Evolutionary conservation across 2,329 filamentous ascomycete species (phyloP).

Genomic region (Dryadomyces quercivorus): DNA sequence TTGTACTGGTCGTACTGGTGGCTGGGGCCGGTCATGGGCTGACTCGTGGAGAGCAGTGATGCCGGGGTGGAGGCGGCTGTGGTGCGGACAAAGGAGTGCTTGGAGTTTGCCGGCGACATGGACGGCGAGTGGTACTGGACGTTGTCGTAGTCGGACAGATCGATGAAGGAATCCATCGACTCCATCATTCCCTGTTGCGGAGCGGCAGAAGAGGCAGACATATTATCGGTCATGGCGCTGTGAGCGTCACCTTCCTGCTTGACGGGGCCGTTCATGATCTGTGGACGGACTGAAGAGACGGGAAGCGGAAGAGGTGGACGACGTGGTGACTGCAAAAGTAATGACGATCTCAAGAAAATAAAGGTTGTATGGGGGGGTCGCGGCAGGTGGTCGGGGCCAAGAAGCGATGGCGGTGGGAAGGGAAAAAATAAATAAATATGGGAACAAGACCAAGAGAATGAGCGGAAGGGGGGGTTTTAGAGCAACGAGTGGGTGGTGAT

Average conservation of each 20-base stretch:
- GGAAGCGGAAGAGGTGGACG: background rate
- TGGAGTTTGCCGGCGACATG: conserved; percentile 41
- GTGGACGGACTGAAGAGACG: background rate
- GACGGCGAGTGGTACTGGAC: conserved; percentile 49
- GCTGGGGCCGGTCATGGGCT: conserved; percentile 66
- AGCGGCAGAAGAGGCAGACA: conserved; percentile 21
- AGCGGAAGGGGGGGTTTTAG: background rate
- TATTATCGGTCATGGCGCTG: conserved; percentile 10
- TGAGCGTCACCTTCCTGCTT: conserved; percentile 10
- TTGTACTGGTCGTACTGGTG: conserved; percentile 93
- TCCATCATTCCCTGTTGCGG: conserved; percentile 22
- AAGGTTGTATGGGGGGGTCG: background rate
- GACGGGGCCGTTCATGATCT: conserved; percentile 7
- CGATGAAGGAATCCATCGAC: conserved; percentile 45
- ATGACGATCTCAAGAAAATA: background rate
- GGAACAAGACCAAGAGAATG: background rate
- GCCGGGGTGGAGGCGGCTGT: conserved; percentile 25
- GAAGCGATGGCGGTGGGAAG: background rate
- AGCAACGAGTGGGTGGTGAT: background rate
- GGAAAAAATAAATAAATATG: background rate
- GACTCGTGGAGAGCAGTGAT: conserved; percentile 36
- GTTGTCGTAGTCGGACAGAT: conserved; percentile 51
- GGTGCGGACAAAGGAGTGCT: conserved; percentile 38
- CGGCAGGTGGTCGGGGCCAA: background rate
- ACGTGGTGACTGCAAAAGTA: background rate